Conservation (phyloP, 345 rosid genomes). For the Hypericum perforatum region DNA sequence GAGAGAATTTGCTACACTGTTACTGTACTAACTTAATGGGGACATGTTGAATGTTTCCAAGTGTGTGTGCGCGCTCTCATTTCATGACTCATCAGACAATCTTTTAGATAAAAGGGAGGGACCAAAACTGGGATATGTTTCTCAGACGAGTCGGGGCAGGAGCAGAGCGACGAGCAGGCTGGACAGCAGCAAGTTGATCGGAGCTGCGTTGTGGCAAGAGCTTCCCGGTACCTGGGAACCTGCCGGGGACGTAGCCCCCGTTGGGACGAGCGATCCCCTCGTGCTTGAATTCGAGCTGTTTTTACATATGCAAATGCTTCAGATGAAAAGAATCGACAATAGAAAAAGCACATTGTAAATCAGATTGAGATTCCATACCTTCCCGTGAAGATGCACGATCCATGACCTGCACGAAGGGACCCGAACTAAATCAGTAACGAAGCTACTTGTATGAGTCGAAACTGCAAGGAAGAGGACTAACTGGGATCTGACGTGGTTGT, state of each 20-base stretch:
- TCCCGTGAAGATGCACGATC: conserved; percentile 60
- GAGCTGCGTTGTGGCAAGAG: conserved; percentile 18
- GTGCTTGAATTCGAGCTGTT: conserved; percentile 43
- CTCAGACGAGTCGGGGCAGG: conserved; percentile 11
- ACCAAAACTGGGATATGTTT: background rate
- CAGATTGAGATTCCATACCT: conserved; percentile 46
- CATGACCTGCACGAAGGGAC: conserved; percentile 46
- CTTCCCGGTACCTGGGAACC: conserved; percentile 38
- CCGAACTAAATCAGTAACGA: conserved; percentile 3
- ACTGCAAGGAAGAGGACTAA: conserved; percentile 27
- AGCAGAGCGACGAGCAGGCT: conserved; percentile 27
- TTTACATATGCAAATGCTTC: background rate
- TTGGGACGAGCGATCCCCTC: conserved; percentile 26
- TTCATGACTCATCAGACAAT: background rate
- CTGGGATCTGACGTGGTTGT: conserved; percentile 61
- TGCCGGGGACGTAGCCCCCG: conserved; percentile 55
- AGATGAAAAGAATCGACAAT: background rate
- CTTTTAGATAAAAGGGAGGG: background rate
- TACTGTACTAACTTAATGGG: no score
- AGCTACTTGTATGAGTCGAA: background rate
- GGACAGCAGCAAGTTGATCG: conserved; percentile 16
- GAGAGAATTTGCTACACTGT: no score
- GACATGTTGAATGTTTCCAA: no score
- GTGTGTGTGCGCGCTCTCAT: no score
- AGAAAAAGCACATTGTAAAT: background rate